Conservation (phyloP, 202 grass and related monocot genomes). For the Hordeum pubiflorum region DNA sequence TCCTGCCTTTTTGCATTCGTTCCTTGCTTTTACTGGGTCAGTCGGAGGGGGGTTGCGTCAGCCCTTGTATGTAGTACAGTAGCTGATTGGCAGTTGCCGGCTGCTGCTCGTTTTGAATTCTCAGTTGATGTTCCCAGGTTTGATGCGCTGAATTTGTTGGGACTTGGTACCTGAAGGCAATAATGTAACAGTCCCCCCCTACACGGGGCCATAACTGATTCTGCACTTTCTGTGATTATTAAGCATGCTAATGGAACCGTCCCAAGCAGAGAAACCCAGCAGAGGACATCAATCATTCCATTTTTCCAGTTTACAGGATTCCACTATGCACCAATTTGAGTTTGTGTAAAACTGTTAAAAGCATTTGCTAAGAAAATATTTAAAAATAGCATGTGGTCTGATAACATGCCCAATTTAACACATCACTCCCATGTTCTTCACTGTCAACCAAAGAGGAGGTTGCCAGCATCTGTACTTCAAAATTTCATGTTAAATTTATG, state of each 20-base stretch:
- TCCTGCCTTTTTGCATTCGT: background rate
- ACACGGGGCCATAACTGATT: background rate
- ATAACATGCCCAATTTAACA: background rate
- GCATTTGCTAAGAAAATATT: background rate
- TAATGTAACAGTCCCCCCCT: background rate
- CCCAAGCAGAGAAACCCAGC: background rate
- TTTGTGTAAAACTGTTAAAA: background rate
- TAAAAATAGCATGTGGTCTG: background rate
- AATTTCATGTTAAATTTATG: background rate
- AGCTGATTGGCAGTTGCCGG: background rate
- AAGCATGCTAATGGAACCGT: background rate
- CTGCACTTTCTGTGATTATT: background rate
- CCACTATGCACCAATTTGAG: background rate
- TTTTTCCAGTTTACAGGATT: background rate
- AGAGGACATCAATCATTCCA: background rate
- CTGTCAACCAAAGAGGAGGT: background rate
- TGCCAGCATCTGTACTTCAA: constrained; percentile 6
- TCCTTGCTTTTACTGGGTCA: background rate
- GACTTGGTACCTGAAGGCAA: background rate
- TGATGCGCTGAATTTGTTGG: background rate
- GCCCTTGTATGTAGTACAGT: background rate
- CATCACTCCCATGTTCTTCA: background rate
- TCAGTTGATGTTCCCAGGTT: background rate
- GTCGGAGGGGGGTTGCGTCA: background rate
- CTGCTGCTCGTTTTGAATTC: background rate